Conservation (phyloP, 2,329 filamentous ascomycete genomes). For the Berkeleyomyces rouxiae region DNA sequence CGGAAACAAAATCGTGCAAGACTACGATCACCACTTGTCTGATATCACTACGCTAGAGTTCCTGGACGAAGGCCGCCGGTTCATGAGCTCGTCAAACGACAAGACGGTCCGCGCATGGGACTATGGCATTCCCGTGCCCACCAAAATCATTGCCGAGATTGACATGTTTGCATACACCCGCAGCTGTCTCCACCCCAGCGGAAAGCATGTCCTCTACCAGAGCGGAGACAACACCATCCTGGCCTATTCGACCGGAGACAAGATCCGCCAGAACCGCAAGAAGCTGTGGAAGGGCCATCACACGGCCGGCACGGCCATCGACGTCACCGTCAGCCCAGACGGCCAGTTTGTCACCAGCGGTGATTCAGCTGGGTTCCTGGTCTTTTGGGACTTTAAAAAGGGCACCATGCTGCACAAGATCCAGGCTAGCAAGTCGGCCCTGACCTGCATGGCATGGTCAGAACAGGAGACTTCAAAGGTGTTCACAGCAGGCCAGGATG, state of each 20-base stretch:
- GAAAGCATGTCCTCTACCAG: slow-evolving; percentile 91
- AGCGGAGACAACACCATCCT: slow-evolving; percentile 91
- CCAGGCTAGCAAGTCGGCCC: slow-evolving; percentile 61
- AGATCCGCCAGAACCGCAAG: slow-evolving; percentile 93
- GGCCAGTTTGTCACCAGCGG: slow-evolving; percentile 80
- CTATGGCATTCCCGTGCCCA: slow-evolving; percentile 93
- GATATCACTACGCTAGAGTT: slow-evolving; percentile 96
- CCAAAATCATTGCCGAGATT: slow-evolving; percentile 94
- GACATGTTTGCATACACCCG: slow-evolving; percentile 96
- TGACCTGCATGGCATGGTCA: slow-evolving; percentile 88
- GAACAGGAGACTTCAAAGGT: slow-evolving; percentile 95
- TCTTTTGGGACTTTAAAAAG: slow-evolving; percentile 99
- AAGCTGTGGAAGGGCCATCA: slow-evolving; percentile 95
- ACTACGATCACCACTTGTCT: slow-evolving; percentile 97
- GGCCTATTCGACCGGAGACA: slow-evolving; percentile 85
- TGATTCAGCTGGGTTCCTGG: slow-evolving; percentile 76
- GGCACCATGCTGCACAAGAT: slow-evolving; percentile 99
- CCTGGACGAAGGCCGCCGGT: slow-evolving; percentile 82
- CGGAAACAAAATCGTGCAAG: slow-evolving; percentile 65
- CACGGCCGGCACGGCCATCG: slow-evolving; percentile 83
- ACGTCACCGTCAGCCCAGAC: slow-evolving; percentile 75
- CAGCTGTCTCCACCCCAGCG: slow-evolving; percentile 65
- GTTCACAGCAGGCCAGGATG: slow-evolving; percentile 76
- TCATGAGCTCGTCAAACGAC: slow-evolving; percentile 96
- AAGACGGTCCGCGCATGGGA: slow-evolving; percentile 95